Conservation (phyloP, 2,329 filamentous ascomycete species). For the Xylaria digitata region DNA sequence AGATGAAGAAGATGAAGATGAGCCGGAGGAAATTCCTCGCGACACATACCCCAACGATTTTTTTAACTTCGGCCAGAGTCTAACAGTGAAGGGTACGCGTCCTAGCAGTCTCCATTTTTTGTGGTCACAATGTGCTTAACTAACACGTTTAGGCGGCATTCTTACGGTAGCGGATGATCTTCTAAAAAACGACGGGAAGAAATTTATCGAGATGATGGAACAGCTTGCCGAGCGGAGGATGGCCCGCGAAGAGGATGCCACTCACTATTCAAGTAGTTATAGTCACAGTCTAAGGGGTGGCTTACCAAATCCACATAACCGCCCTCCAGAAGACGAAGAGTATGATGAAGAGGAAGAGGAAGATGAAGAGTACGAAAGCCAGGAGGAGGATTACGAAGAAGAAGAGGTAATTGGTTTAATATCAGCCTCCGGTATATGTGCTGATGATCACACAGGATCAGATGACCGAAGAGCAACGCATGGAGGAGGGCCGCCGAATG, state of each 20-base stretch:
- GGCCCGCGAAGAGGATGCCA: constrained; percentile 93
- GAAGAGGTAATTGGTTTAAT: constrained; percentile 70
- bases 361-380: constrained; percentile 71
- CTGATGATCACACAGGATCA: constrained; percentile 75
- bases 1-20: constrained; percentile 62
- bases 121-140: constrained; percentile 42
- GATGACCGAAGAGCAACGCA: constrained; percentile 98
- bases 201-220: constrained; percentile 99
- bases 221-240: constrained; percentile 96
- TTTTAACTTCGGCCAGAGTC: constrained; percentile 96
- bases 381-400: constrained; percentile 78
- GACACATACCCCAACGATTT: constrained; percentile 82
- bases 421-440: constrained; percentile 23
- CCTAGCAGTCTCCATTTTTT: constrained; percentile 33
- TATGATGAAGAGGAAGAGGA: constrained; percentile 73
- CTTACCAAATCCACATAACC: constrained; percentile 71
- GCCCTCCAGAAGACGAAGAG: constrained; percentile 81
- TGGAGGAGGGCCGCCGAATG: constrained; percentile 98
- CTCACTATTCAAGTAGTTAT: constrained; percentile 70
- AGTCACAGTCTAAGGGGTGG: constrained; percentile 69
- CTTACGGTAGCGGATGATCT: constrained; percentile 98
- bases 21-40: constrained; percentile 65
- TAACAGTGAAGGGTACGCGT: constrained; percentile 84
- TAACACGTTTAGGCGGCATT: constrained; percentile 81
- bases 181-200: constrained; percentile 98